Conservation (phyloP, 2,329 filamentous ascomycete species). For the Fonsecaea erecta region DNA sequence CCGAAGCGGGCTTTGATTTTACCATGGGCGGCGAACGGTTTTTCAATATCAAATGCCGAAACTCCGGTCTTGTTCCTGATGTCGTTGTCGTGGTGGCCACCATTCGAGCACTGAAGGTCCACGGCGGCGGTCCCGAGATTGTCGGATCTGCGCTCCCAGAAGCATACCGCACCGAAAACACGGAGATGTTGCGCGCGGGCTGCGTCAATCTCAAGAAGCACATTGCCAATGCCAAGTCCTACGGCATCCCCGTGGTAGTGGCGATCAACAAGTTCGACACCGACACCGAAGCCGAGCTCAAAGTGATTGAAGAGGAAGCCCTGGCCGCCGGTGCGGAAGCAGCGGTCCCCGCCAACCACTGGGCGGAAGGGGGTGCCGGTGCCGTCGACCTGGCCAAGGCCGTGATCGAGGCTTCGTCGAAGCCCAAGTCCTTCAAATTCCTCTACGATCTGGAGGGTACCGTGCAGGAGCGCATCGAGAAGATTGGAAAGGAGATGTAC, state of each 20-base stretch:
- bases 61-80: slow-evolving; percentile 89
- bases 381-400: slow-evolving; percentile 86
- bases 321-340: slow-evolving; percentile 91
- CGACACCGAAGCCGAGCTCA: slow-evolving; percentile 89
- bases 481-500: slow-evolving; percentile 92
- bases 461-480: slow-evolving; percentile 87
- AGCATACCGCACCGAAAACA: slow-evolving; percentile 91
- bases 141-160: slow-evolving; percentile 83
- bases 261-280: slow-evolving; percentile 97
- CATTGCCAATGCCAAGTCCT: slow-evolving; percentile 84
- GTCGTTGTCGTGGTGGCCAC: slow-evolving; percentile 95
- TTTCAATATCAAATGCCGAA: slow-evolving; percentile 99
- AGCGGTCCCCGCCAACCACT: slow-evolving; percentile 92
- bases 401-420: slow-evolving; percentile 79
- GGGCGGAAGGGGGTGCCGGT: slow-evolving; percentile 90
- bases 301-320: slow-evolving; percentile 86
- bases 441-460: slow-evolving; percentile 80
- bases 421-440: slow-evolving; percentile 84
- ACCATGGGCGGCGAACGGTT: slow-evolving; percentile 99
- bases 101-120: slow-evolving; percentile 92
- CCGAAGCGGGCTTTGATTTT: slow-evolving; percentile 98
- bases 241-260: slow-evolving; percentile 91
- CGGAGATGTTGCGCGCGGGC: slow-evolving; percentile 84
- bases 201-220: slow-evolving; percentile 97
- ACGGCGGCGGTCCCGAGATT: slow-evolving; percentile 94